Evolutionary conservation across 31 red algal genomes (phyloP).

Genomic region (Bonnemaisonia californica): DNA sequence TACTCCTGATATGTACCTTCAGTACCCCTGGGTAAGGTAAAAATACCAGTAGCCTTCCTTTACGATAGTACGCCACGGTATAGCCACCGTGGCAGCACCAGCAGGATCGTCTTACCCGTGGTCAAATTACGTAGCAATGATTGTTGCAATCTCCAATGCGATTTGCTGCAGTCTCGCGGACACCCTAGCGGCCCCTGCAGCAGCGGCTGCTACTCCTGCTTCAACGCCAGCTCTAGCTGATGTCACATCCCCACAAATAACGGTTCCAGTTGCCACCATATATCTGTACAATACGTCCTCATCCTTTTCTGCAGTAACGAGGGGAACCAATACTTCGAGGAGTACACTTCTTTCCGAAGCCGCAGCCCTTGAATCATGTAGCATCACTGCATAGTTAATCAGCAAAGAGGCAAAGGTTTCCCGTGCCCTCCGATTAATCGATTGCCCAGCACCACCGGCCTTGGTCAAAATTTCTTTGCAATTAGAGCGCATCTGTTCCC

Average conservation of each 20-base stretch:
- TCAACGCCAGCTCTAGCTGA: conserved; percentile 46
- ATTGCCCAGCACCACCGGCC: conserved; percentile 11
- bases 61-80: too few species aligned
- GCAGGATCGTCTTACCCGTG: too few species aligned
- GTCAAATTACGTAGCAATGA: conserved; percentile 51
- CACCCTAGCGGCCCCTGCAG: conserved; percentile 53
- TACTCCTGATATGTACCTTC: too few species aligned
- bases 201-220: conserved; percentile 55
- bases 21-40: too few species aligned
- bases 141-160: conserved; percentile 76
- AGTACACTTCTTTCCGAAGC: conserved; percentile 32
- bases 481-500: conserved; percentile 11
- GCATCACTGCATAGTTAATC: conserved; percentile 77
- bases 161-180: conserved; percentile 76
- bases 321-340: conserved; percentile 18
- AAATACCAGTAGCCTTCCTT: too few species aligned
- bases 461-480: conserved; percentile 42
- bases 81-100: too few species aligned
- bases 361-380: conserved; percentile 58
- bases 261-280: conserved; percentile 67
- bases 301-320: conserved; percentile 39
- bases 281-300: conserved; percentile 65
- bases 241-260: conserved; percentile 61
- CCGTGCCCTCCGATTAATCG: conserved; percentile 42
- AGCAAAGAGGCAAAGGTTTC: conserved; percentile 73